Evolutionary conservation across 1,139 yeast genomes (phyloP), one percentile per base, ranked within the genome.

Genomic region (Blastobotrys raffinosifermentans): DNA sequence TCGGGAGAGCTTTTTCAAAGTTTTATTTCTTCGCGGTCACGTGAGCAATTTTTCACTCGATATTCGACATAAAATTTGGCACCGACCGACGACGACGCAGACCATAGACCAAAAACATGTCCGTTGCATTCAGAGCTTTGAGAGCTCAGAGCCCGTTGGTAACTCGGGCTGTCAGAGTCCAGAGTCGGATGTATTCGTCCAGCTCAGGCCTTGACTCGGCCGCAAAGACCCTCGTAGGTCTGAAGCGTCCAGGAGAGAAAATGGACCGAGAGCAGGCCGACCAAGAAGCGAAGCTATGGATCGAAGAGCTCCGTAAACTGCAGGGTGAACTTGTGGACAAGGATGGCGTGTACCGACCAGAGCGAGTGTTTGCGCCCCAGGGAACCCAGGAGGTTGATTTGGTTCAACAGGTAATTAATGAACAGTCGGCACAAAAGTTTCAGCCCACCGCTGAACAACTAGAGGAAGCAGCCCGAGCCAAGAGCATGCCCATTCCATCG

Each of bases 221-320:
- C 3, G 54, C 55, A 13, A 50, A 48, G 37, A 29, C 41, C 14
- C 40, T 50, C 18, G 47, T 49, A 7, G 52, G 52, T 5, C 36
- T 50, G 31, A 38, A 32, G 17, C 37, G 43, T 31, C 29, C 34
- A 19, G 35, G 38, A 9, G 29, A 26, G 18, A 26, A 35, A 17
- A 19, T 50, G 29, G 29, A 42, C 14, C 43, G 39, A 26, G 41
- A 43, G 16, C 43, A 41, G 21, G 52, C 53, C 4, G 85, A 80
- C 49, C 63, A 66, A 31, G 80, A 78, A 48, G 77, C 82, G 26
- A 83, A 80, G 46, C 70, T 71, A 41, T 80, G 91, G 82, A 59
- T 82, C 39, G 60, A 64, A 7, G 80, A 86, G 7, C 71, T 84
- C 38, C 61, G 70, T 37, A 15, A 25, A 16, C 15, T 19, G n/a